Evolutionary conservation across 2,329 filamentous ascomycete species (phyloP), one percentile per base, ranked within the genome.

Genomic region (Xylaria sp.): DNA sequence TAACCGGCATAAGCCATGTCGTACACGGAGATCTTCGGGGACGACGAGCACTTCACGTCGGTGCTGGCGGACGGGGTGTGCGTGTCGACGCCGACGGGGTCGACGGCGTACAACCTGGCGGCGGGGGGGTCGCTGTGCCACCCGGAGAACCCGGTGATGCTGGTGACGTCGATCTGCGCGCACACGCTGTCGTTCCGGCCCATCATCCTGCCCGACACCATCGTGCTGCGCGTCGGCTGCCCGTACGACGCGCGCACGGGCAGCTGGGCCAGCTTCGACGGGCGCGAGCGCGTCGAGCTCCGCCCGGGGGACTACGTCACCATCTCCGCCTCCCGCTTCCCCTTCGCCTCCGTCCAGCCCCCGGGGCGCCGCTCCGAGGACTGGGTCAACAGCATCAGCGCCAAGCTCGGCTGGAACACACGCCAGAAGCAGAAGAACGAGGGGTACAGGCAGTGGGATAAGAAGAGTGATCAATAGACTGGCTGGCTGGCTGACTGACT

Each of bases 211-310:
- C 94, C 94, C 0, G 94, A 99, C 73, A 97, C 93, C 0, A 96
- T 97, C 58, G 93, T 97, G 1, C 78, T 99, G 55, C 86, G 94
- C 37, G 82, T 96, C 17, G 94, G 93, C 9, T 92, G 97, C n/a
- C 94, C 94, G 0, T 97, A 96, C 71, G 88, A 95, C 71, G 91
- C 92, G 7, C 81, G 94, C 45, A 92, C 91, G 4, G 89, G 86
- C 63, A 92, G 89, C 39, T 99, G 94, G 93, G 94, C 92, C n/a
- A 96, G 91, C 72, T 99, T 99, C 70, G 94, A 99, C 72, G 94
- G 94, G 1, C 84, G 92, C 57, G 91, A 97, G 77, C 85, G 92
- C 74, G 75, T 90, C n/a, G 90, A 94, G 74, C 78, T 94, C 37
- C 71, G 76, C 44, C 88, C 89, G 0, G 90, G 90, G 16, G 90